A percentile compares a stretch with the other conserved stretches of the same genome.
Evolutionary conservation across 106 monocot genomes (phyloP).

Genomic region (Platanthera guangdongensis): DNA sequence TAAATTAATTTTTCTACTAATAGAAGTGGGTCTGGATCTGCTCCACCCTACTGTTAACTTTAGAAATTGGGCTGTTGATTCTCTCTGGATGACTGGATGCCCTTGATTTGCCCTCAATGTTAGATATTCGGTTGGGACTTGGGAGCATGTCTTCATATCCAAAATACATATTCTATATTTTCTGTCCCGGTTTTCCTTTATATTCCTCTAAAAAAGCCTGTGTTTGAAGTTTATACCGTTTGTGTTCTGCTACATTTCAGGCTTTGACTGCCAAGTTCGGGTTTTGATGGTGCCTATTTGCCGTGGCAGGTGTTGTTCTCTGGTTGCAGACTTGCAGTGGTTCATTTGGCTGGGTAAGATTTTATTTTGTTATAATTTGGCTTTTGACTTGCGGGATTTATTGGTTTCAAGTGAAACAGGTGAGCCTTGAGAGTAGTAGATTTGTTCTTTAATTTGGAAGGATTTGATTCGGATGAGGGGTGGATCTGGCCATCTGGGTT

Average conservation of each 20-base stretch:
- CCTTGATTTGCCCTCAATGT: not conserved
- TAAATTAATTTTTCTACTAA: not conserved
- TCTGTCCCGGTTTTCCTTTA: too few species aligned
- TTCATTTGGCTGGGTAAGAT: not conserved
- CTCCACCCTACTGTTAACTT: not conserved
- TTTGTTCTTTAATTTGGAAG: not conserved
- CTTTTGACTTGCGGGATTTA: not conserved
- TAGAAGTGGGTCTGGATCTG: not conserved
- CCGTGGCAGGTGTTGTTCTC: not conserved
- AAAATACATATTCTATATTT: too few species aligned
- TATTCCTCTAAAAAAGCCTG: too few species aligned
- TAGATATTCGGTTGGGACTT: not conserved
- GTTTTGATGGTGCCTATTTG: not conserved
- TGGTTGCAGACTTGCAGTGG: not conserved
- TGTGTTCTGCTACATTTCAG: not conserved
- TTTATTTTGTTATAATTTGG: not conserved
- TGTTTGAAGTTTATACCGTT: too few species aligned
- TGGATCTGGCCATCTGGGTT: not conserved
- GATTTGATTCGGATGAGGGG: not conserved
- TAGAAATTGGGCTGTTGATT: not conserved
- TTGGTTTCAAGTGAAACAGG: too few species aligned
- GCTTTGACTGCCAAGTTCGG: not conserved
- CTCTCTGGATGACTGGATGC: not conserved
- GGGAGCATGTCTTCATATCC: not conserved
- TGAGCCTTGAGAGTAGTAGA: too few species aligned